These are phyloP conservation scores for Benincasa hispida DNA, from an alignment of 306 rosid species.

Conservation along the genomic window DNA sequence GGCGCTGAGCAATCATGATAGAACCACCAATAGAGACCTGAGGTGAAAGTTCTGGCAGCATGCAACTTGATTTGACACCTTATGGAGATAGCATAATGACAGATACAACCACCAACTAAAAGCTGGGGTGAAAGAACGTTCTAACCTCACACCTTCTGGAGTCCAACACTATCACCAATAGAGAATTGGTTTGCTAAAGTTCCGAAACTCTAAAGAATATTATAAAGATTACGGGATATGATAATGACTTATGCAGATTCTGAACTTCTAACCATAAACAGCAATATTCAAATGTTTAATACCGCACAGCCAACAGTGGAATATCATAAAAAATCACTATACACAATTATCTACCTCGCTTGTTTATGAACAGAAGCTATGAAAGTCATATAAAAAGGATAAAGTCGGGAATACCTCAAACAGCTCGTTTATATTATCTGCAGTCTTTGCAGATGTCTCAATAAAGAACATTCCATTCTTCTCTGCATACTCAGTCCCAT, in stretches of 20 bases:
- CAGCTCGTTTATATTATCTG: conserved; percentile 88
- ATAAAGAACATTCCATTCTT: conserved; percentile 94
- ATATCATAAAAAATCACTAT: background rate
- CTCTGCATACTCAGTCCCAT: conserved; percentile 81
- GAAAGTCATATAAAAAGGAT: background rate
- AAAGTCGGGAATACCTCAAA: conserved; percentile 61
- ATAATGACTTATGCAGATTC: background rate
- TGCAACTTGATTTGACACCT: background rate
- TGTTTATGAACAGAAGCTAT: background rate
- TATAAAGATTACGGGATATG: background rate
- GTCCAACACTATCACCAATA: background rate
- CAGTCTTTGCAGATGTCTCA: conserved; percentile 99
- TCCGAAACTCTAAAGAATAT: background rate
- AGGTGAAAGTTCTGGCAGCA: background rate
- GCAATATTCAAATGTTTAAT: background rate
- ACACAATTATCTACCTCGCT: background rate
- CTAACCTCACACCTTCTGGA: background rate
- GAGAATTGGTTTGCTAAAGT: background rate
- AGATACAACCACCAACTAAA: background rate
- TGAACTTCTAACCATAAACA: background rate
- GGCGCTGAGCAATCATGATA: background rate
- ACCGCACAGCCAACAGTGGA: background rate
- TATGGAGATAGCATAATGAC: background rate
- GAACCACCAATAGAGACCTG: background rate
- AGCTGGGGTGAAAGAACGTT: background rate